Conservation (phyloP, 768 basidiomycete genomes). For the Lactifluus volemus region DNA sequence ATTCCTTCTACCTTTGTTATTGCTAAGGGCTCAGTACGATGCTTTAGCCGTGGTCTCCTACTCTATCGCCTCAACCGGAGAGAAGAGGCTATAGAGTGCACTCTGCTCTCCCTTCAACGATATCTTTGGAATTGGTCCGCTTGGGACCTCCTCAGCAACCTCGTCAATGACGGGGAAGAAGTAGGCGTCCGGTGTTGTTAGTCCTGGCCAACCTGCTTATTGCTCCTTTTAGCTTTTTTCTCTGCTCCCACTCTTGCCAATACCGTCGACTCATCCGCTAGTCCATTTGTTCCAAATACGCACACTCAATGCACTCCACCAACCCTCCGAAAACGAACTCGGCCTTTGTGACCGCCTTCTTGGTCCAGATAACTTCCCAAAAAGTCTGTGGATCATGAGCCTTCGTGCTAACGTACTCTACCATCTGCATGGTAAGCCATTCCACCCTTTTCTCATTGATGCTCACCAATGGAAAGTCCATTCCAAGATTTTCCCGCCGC, state of each 20-base stretch:
- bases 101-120: conserved; percentile 45
- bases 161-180: conserved; percentile 20
- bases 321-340: conserved; percentile 80
- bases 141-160: conserved; percentile 14
- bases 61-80: conserved; percentile 70
- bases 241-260: conserved; percentile 37
- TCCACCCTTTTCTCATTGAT: conserved; percentile 23
- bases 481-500: conserved; percentile 78
- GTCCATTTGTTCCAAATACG: conserved; percentile 77
- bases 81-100: conserved; percentile 78
- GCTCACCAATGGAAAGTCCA: not conserved
- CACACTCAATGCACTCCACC: conserved; percentile 82
- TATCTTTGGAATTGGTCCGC: conserved; percentile 21
- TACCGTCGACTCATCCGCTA: conserved; percentile 45
- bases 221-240: conserved; percentile 32
- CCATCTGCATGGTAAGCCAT: conserved; percentile 66
- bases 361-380: conserved; percentile 62
- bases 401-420: conserved; percentile 81
- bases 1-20: not conserved
- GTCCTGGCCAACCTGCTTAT: not conserved
- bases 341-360: conserved; percentile 73
- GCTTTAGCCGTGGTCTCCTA: conserved; percentile 68
- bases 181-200: not conserved
- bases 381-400: conserved; percentile 79
- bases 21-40: not conserved